Conservation (phyloP, 75 land plant species). For the Cryptomeria japonica region DNA sequence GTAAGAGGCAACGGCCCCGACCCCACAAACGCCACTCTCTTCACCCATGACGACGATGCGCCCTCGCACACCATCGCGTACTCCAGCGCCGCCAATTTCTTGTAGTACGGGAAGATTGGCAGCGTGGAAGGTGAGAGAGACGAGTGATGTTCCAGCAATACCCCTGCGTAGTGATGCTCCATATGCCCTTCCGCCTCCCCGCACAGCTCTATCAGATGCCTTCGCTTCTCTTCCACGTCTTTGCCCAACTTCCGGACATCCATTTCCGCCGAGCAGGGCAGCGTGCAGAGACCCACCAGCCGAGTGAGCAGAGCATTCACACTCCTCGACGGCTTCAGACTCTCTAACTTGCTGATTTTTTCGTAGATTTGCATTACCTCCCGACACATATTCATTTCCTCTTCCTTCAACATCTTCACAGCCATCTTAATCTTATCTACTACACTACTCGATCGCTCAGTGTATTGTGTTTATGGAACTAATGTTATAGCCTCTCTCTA, state of each 20-base stretch:
- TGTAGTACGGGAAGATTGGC: slow-evolving; percentile 21
- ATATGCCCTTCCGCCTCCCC: slow-evolving; percentile 14
- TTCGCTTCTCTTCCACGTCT: not conserved
- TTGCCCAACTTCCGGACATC: not conserved
- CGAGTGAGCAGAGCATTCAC: slow-evolving; percentile 3
- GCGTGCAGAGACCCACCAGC: slow-evolving; percentile 14
- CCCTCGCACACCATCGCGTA: slow-evolving; percentile 3
- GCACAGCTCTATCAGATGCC: slow-evolving; percentile 5
- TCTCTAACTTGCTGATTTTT: not conserved
- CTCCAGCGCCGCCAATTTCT: slow-evolving; percentile 15
- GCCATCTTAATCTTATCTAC: not conserved
- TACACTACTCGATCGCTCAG: too few species aligned
- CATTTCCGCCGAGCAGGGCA: not conserved
- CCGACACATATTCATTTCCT: not conserved
- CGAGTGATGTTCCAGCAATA: slow-evolving; percentile 23
- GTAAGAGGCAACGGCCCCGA: slow-evolving; percentile 20
- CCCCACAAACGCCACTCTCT: slow-evolving; percentile 18
- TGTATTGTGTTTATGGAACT: too few species aligned
- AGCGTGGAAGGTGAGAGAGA: not conserved
- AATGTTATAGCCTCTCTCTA: too few species aligned
- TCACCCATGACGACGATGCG: not conserved
- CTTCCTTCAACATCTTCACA: not conserved
- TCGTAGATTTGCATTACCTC: slow-evolving; percentile 1
- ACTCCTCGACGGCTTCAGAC: not conserved
- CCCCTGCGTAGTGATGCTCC: slow-evolving; percentile 23